Evolutionary conservation across 345 rosid genomes (phyloP), one percentile per base, ranked within the genome.

Genomic region (Nasturtium officinale): DNA sequence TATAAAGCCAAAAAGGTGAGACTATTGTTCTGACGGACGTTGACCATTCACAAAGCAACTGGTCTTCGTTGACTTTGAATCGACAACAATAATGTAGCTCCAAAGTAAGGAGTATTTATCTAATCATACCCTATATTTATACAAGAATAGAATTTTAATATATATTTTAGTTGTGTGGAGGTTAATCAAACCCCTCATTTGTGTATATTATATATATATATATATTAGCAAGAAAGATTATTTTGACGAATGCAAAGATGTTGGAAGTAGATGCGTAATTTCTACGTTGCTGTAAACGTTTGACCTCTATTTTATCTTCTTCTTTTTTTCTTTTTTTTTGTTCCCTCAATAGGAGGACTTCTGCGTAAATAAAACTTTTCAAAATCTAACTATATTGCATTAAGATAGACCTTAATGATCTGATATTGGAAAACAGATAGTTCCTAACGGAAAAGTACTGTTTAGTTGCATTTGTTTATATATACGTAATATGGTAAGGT

Each of bases 51-150:
- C 51, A 66, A 58, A 58, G 33, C 30, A 60, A 60, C 15, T 58
- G 67, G 78, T 66, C 60, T 38, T 75, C 35, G 56, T 61, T 75
- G 78, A 75, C 74, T 52, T 68, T 75, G 42, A 61, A 67, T 45
- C 33, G 28, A 55, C 37, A 26, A 65, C 66, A 70, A 53, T 76
- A 63, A 70, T 70, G 70, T 23, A 69, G 46, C 70, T 70, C 79
- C 63, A 76, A 76, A 51, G 48, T 6, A 37, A 33, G 37, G 47
- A n/a, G 8, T n/a, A 40, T 1, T 57, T 67, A 58, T 59, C 65
- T 21, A 38, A 21, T 13, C 32, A 63, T 10, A 40, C n/a, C 69
- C 25, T 35, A n/a, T 75, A 15, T 46, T 28, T 28, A 55, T 40
- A 40, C 26, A 40, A 53, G 11, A 40, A 12, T 13, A 5, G 3